Evolutionary conservation across 2,329 filamentous ascomycete species (phyloP).

Genomic region (Diaporthe capsici): DNA sequence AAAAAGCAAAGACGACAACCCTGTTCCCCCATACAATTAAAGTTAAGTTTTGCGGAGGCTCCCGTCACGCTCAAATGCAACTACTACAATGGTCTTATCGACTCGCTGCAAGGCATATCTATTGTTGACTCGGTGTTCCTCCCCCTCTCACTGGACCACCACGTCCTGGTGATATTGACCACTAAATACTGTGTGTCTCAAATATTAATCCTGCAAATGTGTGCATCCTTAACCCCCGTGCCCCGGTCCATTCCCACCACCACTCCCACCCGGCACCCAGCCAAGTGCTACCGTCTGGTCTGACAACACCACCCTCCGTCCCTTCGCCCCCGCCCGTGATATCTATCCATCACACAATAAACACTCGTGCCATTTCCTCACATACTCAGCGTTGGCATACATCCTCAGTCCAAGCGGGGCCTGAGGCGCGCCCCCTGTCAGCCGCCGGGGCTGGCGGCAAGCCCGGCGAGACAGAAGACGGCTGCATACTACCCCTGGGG

Average conservation of each 20-base stretch:
- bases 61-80: constrained; percentile 20
- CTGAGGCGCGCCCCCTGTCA: background rate
- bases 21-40: constrained; percentile 23
- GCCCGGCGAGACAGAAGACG: background rate
- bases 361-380: too few species aligned
- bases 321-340: background rate
- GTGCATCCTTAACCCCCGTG: background rate
- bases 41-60: constrained; percentile 24
- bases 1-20: background rate
- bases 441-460: constrained; percentile 13
- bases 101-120: constrained; percentile 4
- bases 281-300: constrained; percentile 1
- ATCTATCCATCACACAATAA: background rate
- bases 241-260: background rate
- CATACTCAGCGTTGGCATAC: background rate
- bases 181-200: constrained; percentile 26
- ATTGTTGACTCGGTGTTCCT: background rate
- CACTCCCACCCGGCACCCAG: background rate
- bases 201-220: background rate
- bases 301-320: background rate
- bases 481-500: background rate
- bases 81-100: constrained; percentile 9
- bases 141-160: constrained; percentile 19
- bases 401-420: background rate
- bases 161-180: background rate